A percentile compares a stretch with the other conserved stretches of the same genome.
phyloP scores from a whole-genome alignment of 148 eudicot species.

The Heliamphora exappendiculata region DNA sequence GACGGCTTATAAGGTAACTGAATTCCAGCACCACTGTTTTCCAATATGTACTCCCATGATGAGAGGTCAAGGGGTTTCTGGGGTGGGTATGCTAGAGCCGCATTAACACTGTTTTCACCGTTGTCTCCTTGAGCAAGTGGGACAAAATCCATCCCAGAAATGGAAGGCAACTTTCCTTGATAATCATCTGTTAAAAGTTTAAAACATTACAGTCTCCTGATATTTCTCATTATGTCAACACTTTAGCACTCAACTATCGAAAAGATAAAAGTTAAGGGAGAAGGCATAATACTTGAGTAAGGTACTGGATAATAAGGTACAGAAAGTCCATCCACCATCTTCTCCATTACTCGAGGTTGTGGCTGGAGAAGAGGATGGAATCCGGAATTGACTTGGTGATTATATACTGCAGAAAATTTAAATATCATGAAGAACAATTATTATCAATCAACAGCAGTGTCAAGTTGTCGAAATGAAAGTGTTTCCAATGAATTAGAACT shows the following conservation, averaged over 20 bases:
- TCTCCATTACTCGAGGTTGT: conserved; percentile 23
- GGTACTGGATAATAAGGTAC: conserved; percentile 36
- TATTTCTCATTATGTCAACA: not conserved
- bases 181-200: conserved; percentile 31
- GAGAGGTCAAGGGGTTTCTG: conserved; percentile 26
- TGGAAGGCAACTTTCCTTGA: conserved; percentile 30
- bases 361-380: conserved; percentile 28
- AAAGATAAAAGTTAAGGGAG: not conserved
- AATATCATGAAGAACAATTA: too few relatives aligned
- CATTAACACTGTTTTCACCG: conserved; percentile 11
- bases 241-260: not conserved
- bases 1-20: conserved; percentile 31
- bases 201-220: not conserved
- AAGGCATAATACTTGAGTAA: conserved; percentile 30
- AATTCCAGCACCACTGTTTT: conserved; percentile 24
- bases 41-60: conserved; percentile 36
- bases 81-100: conserved; percentile 26
- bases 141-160: conserved; percentile 28
- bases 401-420: conserved; percentile 43
- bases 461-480: not conserved
- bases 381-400: conserved; percentile 36
- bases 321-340: conserved; percentile 27
- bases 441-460: not conserved
- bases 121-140: conserved; percentile 21
- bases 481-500: not conserved